These are phyloP conservation scores for Saccharomycopsis vini DNA, from an alignment of 805 yeast species.

Conservation along the genomic window DNA sequence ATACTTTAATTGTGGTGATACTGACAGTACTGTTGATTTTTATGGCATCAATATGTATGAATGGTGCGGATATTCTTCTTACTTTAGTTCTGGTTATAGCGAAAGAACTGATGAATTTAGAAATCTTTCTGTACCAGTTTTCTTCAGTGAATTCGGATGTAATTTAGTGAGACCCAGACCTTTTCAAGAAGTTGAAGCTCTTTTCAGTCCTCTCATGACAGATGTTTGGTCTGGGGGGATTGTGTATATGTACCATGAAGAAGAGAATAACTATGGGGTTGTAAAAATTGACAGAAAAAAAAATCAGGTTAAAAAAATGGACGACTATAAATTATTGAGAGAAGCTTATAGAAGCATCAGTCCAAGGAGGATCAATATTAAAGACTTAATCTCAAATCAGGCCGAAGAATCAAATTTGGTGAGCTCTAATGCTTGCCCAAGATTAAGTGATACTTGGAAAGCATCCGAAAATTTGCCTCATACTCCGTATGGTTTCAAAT, in stretches of 20 bases:
- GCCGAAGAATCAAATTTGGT: neutral
- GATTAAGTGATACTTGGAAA: slow-evolving; percentile 48
- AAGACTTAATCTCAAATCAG: too few species aligned
- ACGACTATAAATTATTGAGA: slow-evolving; percentile 50
- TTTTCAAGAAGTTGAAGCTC: slow-evolving; percentile 64
- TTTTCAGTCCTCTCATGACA: slow-evolving; percentile 66
- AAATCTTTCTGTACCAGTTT: slow-evolving; percentile 68
- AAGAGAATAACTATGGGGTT: slow-evolving; percentile 73
- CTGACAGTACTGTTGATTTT: slow-evolving; percentile 59
- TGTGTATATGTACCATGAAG: slow-evolving; percentile 86
- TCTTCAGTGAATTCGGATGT: slow-evolving; percentile 89
- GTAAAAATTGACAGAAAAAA: slow-evolving; percentile 43
- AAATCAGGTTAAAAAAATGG: slow-evolving; percentile 44
- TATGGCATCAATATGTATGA: slow-evolving; percentile 83
- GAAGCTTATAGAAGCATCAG: slow-evolving; percentile 43
- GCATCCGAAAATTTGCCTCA: slow-evolving; percentile 68
- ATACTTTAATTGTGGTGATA: slow-evolving; percentile 68
- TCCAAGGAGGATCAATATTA: slow-evolving; percentile 36
- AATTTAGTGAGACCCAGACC: slow-evolving; percentile 63
- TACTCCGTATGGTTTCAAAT: slow-evolving; percentile 57
- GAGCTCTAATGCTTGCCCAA: slow-evolving; percentile 34
- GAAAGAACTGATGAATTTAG: slow-evolving; percentile 64
- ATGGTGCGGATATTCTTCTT: slow-evolving; percentile 71
- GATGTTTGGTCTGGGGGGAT: slow-evolving; percentile 93
- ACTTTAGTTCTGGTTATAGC: slow-evolving; percentile 54